Evolutionary conservation across 805 yeast species (phyloP).

Genomic region (Tetrapisispora arboricola): DNA sequence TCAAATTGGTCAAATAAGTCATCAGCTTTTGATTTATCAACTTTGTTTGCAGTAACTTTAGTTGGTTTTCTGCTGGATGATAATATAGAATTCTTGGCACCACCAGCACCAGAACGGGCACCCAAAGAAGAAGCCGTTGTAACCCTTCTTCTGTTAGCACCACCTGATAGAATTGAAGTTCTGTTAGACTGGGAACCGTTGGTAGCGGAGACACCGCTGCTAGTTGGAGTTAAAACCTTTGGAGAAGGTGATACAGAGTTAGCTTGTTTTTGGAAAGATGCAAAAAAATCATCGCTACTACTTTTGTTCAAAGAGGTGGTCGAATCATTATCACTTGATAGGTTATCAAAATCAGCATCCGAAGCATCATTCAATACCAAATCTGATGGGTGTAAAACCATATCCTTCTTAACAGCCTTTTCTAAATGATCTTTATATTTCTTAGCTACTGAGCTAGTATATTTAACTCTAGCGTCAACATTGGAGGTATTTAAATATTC

Average conservation of each 20-base stretch:
- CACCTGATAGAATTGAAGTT: slow-evolving; percentile 16
- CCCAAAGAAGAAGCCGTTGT: slow-evolving; percentile 9
- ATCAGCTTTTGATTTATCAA: slow-evolving; percentile 41
- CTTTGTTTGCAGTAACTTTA: slow-evolving; percentile 44
- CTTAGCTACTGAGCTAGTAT: slow-evolving; percentile 69
- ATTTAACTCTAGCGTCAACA: slow-evolving; percentile 64
- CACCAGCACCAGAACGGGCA: slow-evolving; percentile 8
- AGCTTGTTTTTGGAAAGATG: slow-evolving; percentile 82
- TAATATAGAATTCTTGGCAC: slow-evolving; percentile 36
- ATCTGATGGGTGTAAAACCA: slow-evolving; percentile 57
- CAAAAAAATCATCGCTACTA: slow-evolving; percentile 76
- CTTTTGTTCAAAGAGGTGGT: slow-evolving; percentile 30
- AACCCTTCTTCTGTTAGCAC: slow-evolving; percentile 22
- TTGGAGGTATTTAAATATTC: slow-evolving; percentile 41
- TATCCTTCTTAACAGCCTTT: slow-evolving; percentile 57
- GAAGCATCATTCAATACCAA: slow-evolving; percentile 38
- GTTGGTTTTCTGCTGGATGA: slow-evolving; percentile 52
- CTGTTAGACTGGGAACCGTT: slow-evolving; percentile 10
- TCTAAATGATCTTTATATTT: slow-evolving; percentile 74
- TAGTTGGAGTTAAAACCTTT: slow-evolving; percentile 17
- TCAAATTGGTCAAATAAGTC: slow-evolving; percentile 51
- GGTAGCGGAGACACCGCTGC: slow-evolving; percentile 3
- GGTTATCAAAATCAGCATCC: slow-evolving; percentile 12
- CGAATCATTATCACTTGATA: slow-evolving; percentile 12
- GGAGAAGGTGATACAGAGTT: slow-evolving; percentile 28